Percentiles rank a stretch among this genome's conserved stretches.
These are phyloP conservation scores for Ichthyophthirius multifiliis DNA, from an alignment of 169 alveolate species.

Conservation along the genomic window DNA sequence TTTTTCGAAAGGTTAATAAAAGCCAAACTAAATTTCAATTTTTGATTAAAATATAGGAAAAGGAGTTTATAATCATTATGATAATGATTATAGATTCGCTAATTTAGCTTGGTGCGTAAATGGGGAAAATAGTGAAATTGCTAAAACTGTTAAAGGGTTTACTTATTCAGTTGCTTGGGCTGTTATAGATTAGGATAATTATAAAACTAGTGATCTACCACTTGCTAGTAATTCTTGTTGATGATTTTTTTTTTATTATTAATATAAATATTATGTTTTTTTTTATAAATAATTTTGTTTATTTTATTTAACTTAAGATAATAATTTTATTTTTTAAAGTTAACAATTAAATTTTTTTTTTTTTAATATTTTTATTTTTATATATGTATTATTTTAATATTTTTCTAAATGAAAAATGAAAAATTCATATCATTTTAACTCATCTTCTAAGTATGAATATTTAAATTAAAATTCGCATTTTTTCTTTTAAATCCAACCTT, in stretches of 20 bases:
- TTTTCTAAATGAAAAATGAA: too few species aligned
- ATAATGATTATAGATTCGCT: background rate
- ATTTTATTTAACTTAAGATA: too few species aligned
- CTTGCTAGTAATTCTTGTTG: background rate
- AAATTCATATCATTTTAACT: background rate
- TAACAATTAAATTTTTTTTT: too few species aligned
- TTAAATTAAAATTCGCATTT: conserved; percentile 9
- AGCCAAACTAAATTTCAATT: background rate
- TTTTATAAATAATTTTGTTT: too few species aligned
- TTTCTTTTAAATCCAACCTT: conserved; percentile 12
- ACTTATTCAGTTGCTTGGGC: background rate
- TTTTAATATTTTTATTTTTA: too few species aligned
- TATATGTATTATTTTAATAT: too few species aligned
- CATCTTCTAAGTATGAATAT: conserved; percentile 1
- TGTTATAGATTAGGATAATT: background rate
- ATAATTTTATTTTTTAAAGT: too few species aligned
- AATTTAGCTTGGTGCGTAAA: background rate
- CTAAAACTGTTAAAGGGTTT: background rate
- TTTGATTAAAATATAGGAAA: background rate
- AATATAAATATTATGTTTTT: too few species aligned
- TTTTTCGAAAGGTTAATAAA: background rate
- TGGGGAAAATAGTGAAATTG: background rate
- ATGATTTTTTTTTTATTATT: too few species aligned
- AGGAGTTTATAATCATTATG: background rate
- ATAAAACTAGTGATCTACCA: background rate